These are phyloP conservation scores for Puccinia polysora DNA, from an alignment of 1,284 basidiomycete genomes.

Conservation along the genomic window DNA sequence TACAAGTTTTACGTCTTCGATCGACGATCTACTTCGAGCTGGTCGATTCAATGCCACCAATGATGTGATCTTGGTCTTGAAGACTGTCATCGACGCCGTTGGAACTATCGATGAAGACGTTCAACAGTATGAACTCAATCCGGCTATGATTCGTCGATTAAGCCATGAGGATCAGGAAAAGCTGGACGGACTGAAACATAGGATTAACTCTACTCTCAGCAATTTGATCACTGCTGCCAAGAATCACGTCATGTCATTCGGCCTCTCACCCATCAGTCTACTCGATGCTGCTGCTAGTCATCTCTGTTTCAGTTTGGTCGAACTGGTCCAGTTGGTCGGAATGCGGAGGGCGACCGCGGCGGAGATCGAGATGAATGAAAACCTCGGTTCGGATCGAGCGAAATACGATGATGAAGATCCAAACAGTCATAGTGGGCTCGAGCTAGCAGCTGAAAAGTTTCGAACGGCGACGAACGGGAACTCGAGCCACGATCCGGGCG, in stretches of 20 bases:
- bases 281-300: slow-evolving; percentile 96
- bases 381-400: slow-evolving; percentile 61
- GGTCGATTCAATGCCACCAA: slow-evolving; percentile 78
- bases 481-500: neutral
- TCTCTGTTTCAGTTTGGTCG: slow-evolving; percentile 79
- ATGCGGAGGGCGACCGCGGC: slow-evolving; percentile 58
- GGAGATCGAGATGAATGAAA: slow-evolving; percentile 62
- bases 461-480: neutral
- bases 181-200: slow-evolving; percentile 69
- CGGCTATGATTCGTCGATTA: slow-evolving; percentile 54
- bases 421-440: slow-evolving; percentile 43
- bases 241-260: slow-evolving; percentile 88
- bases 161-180: slow-evolving; percentile 62
- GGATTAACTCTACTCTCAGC: slow-evolving; percentile 80
- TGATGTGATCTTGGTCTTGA: slow-evolving; percentile 85
- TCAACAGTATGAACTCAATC: slow-evolving; percentile 66
- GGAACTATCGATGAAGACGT: slow-evolving; percentile 84
- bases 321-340: slow-evolving; percentile 71
- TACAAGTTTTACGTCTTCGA: slow-evolving; percentile 81
- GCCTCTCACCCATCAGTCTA: slow-evolving; percentile 87
- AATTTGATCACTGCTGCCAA: slow-evolving; percentile 85
- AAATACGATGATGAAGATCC: slow-evolving; percentile 45
- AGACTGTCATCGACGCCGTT: slow-evolving; percentile 82
- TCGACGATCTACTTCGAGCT: slow-evolving; percentile 69
- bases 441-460: slow-evolving; percentile 2